Conservation (phyloP, 1,139 yeast species). For the Hyphopichia khmerensis region DNA sequence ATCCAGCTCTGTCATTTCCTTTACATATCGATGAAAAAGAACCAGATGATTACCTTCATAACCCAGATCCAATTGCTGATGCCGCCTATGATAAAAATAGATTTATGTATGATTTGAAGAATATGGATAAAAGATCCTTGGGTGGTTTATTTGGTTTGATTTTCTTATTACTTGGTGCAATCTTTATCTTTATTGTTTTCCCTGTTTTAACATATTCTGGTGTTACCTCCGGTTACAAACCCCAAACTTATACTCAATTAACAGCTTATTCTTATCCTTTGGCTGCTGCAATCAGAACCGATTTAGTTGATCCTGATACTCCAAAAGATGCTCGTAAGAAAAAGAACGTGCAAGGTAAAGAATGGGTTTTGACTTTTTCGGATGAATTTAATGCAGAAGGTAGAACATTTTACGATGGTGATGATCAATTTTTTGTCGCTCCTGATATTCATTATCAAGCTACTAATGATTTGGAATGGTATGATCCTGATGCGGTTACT, state of each 20-base stretch:
- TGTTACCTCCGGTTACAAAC: conserved; percentile 10
- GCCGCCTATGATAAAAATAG: conserved; percentile 27
- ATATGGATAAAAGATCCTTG: conserved; percentile 20
- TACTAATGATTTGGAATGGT: conserved; percentile 32
- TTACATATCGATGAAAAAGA: conserved; percentile 25
- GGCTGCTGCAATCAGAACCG: conserved; percentile 22
- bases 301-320: conserved; percentile 27
- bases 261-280: conserved; percentile 22
- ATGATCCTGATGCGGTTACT: conserved; percentile 31
- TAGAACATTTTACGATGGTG: conserved; percentile 29
- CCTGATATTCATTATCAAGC: conserved; percentile 28
- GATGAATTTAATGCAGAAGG: conserved; percentile 31
- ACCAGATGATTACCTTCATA: conserved; percentile 27
- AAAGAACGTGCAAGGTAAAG: conserved; percentile 14
- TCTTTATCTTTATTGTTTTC: conserved; percentile 19
- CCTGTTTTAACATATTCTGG: conserved; percentile 27
- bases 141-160: conserved; percentile 21
- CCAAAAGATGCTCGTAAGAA: conserved; percentile 15
- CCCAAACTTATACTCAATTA: conserved; percentile 20
- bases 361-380: conserved; percentile 26
- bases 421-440: conserved; percentile 30
- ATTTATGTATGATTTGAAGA: conserved; percentile 21
- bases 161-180: conserved; percentile 14
- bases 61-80: conserved; percentile 28
- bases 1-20: conserved; percentile 26